Evolutionary conservation across 2,329 filamentous ascomycete species (phyloP).

Genomic region (Penicillium sp.): DNA sequence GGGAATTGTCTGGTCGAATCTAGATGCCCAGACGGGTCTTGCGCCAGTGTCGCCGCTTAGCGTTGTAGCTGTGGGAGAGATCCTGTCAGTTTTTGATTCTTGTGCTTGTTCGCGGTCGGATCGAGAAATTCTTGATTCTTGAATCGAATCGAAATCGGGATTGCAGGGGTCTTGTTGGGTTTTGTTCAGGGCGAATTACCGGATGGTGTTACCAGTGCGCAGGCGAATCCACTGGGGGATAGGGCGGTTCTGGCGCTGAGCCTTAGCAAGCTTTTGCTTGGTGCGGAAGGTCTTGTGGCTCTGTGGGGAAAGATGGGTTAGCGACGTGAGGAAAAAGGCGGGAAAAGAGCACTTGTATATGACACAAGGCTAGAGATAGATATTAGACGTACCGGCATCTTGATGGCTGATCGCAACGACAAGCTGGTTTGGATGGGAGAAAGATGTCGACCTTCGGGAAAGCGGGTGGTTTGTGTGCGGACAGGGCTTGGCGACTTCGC

Average conservation of each 20-base stretch:
- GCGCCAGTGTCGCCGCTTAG: conserved; percentile 99
- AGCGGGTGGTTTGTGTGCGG: conserved; percentile 41
- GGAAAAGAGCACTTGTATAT: not conserved
- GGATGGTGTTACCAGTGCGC: conserved; percentile 98
- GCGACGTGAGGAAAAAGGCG: not conserved
- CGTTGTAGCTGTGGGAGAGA: conserved; percentile 79
- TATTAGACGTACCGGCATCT: conserved; percentile 54
- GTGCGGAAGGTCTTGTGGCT: conserved; percentile 99
- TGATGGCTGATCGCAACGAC: conserved; percentile 48
- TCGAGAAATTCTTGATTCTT: not conserved
- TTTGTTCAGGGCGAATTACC: conserved; percentile 63
- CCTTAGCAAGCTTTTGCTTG: conserved; percentile 99
- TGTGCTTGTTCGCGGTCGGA: not conserved
- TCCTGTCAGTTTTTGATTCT: conserved; percentile 4
- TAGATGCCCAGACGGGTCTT: conserved; percentile 99
- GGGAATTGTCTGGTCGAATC: conserved; percentile 42
- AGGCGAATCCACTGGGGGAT: conserved; percentile 99
- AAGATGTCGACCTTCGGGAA: conserved; percentile 36
- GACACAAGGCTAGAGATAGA: not conserved
- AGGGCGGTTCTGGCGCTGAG: conserved; percentile 99
- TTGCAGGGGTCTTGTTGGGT: not conserved
- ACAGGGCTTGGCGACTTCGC: conserved; percentile 42
- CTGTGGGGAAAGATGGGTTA: conserved; percentile 52
- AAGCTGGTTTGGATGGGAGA: conserved; percentile 40
- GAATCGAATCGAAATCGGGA: not conserved